These are phyloP conservation scores for Scutellospora calospora DNA, from an alignment of 371 early-diverging fungal species.

Conservation along the genomic window DNA sequence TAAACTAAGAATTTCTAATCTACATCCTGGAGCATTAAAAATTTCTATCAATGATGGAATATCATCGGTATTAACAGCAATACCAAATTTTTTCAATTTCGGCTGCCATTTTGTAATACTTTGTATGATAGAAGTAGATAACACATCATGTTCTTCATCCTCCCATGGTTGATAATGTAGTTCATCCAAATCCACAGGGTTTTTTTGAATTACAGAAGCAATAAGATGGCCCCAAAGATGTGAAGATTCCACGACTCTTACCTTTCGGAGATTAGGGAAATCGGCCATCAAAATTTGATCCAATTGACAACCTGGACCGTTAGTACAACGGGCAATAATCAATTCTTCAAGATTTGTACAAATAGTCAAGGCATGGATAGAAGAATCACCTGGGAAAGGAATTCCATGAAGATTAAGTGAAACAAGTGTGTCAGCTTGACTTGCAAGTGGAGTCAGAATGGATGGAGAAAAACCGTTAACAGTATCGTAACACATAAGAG, in stretches of 20 bases:
- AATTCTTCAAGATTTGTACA: conserved; percentile 19
- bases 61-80: neutral
- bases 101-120: neutral
- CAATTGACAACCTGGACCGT: neutral
- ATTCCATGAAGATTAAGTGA: conserved; percentile 21
- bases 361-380: neutral
- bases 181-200: conserved; percentile 6
- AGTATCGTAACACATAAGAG: conserved; percentile 7
- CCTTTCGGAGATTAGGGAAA: neutral
- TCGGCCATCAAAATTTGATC: neutral
- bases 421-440: conserved; percentile 16
- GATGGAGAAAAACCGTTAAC: conserved; percentile 14
- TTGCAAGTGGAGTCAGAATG: conserved; percentile 25
- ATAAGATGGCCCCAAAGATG: neutral
- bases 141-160: neutral
- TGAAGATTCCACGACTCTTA: conserved; percentile 12
- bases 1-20: conserved; percentile 19
- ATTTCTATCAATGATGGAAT: conserved; percentile 7
- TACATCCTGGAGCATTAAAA: neutral
- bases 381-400: conserved; percentile 10
- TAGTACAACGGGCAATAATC: neutral
- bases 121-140: conserved; percentile 21
- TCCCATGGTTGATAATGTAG: conserved; percentile 29
- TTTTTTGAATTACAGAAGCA: neutral
- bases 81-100: conserved; percentile 23